These are phyloP conservation scores for Cystobasidium tubakii DNA, from an alignment of 768 basidiomycete species.

Conservation along the genomic window DNA sequence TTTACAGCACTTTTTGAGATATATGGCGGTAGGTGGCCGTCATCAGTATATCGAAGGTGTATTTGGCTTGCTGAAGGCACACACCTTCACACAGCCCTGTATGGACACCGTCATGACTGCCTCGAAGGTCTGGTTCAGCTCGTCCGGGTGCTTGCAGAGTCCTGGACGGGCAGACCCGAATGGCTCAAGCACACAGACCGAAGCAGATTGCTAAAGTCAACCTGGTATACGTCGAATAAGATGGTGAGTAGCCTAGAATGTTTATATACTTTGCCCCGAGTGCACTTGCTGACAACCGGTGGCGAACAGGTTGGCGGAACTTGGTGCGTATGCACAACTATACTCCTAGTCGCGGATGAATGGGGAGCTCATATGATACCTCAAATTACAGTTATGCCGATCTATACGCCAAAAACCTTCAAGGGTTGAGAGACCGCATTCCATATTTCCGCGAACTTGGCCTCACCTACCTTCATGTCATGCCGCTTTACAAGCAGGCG, in stretches of 20 bases:
- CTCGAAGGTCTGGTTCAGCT: slow-evolving; percentile 27
- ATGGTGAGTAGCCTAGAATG: background rate
- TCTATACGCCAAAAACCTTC: slow-evolving; percentile 12
- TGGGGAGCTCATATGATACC: background rate
- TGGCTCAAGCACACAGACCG: slow-evolving; percentile 25
- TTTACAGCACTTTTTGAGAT: background rate
- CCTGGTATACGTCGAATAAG: slow-evolving; percentile 21
- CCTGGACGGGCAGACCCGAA: slow-evolving; percentile 6
- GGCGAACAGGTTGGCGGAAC: slow-evolving; percentile 17
- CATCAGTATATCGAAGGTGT: background rate
- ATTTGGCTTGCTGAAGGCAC: background rate
- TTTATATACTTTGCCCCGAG: too few relatives aligned
- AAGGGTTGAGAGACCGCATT: slow-evolving; percentile 11
- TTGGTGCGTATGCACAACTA: slow-evolving; percentile 5
- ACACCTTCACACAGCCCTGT: slow-evolving; percentile 19
- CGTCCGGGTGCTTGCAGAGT: slow-evolving; percentile 1
- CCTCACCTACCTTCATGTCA: slow-evolving; percentile 25
- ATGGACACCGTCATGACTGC: slow-evolving; percentile 32
- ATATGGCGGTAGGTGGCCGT: slow-evolving; percentile 12
- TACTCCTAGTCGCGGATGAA: too few relatives aligned
- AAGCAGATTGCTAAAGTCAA: slow-evolving; percentile 13
- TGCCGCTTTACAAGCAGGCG: slow-evolving; percentile 2
- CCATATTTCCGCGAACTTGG: slow-evolving; percentile 29
- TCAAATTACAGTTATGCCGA: slow-evolving; percentile 2
- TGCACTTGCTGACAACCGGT: background rate